Percentiles rank a stretch among this genome's conserved stretches.
Conservation (phyloP, 2,329 filamentous ascomycete species). For the Aciculosporium take region DNA sequence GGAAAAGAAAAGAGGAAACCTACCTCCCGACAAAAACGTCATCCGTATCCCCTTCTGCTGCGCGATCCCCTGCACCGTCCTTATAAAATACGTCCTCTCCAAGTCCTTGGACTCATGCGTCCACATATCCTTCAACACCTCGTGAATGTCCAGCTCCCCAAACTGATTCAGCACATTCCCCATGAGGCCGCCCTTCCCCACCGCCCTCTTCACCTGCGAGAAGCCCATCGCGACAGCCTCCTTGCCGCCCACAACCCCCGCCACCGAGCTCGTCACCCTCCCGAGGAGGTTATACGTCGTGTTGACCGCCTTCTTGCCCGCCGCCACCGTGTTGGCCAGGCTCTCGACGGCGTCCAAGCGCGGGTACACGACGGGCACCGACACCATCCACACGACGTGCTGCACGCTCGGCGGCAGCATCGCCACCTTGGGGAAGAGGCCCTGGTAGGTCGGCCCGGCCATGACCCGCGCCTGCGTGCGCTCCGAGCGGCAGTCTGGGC, state of each 20-base stretch:
- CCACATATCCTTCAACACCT: constrained; percentile 94
- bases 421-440: constrained; percentile 89
- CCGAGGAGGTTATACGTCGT: constrained; percentile 92
- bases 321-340: constrained; percentile 78
- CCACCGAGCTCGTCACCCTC: constrained; percentile 87
- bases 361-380: constrained; percentile 82
- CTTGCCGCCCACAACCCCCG: constrained; percentile 89
- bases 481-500: constrained; percentile 84
- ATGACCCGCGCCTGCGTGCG: constrained; percentile 82
- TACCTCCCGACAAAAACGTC: constrained; percentile 87
- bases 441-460: constrained; percentile 93
- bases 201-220: constrained; percentile 86
- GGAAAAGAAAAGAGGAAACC: too few relatives aligned
- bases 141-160: constrained; percentile 85
- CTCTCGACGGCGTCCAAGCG: constrained; percentile 84
- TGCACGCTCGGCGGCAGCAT: constrained; percentile 84
- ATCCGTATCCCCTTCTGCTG: constrained; percentile 93
- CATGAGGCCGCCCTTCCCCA: constrained; percentile 92
- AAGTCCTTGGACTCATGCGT: constrained; percentile 97
- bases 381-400: constrained; percentile 92
- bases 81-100: constrained; percentile 89
- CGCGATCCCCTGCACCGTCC: constrained; percentile 86
- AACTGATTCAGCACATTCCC: constrained; percentile 91
- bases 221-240: constrained; percentile 87
- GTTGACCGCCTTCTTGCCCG: constrained; percentile 92